Evolutionary conservation across 2,329 filamentous ascomycete species (phyloP).

Genomic region (Diplodia scrobiculata): DNA sequence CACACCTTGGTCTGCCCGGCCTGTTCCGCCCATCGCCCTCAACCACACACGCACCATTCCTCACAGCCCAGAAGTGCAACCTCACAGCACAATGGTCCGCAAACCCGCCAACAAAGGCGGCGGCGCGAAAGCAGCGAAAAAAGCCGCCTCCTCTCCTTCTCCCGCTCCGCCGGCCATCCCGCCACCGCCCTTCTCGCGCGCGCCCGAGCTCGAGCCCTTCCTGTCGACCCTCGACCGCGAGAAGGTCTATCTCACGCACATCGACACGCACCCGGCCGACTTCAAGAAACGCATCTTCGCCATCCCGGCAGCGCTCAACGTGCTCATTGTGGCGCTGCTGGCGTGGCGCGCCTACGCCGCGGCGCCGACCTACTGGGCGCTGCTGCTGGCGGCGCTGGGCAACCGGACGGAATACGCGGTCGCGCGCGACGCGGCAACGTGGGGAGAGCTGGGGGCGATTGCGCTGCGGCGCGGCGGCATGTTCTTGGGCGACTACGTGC

Average conservation of each 20-base stretch:
- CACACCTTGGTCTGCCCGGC: not conserved
- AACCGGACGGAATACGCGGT: conserved; percentile 68
- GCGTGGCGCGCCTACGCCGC: conserved; percentile 69
- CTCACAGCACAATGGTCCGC: conserved; percentile 17
- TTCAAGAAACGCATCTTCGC: conserved; percentile 83
- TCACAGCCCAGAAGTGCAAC: not conserved
- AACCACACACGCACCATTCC: not conserved
- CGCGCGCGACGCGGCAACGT: conserved; percentile 56
- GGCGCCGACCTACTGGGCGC: conserved; percentile 69
- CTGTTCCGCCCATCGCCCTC: not conserved
- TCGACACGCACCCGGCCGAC: conserved; percentile 68
- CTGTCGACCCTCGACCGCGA: conserved; percentile 65
- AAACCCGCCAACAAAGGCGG: conserved; percentile 21
- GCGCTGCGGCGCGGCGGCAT: conserved; percentile 62
- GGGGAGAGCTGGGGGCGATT: conserved; percentile 59
- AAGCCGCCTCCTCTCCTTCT: not conserved
- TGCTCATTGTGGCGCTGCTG: conserved; percentile 65
- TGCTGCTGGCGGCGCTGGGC: conserved; percentile 67
- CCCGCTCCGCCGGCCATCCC: conserved; percentile 37
- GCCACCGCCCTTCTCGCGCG: conserved; percentile 68
- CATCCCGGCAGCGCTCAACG: conserved; percentile 76
- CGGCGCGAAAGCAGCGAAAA: not conserved
- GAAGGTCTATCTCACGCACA: conserved; percentile 80
- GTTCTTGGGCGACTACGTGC: conserved; percentile 72
- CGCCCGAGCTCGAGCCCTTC: conserved; percentile 66